Evolutionary conservation across 805 yeast species (phyloP).

Genomic region (Zygoascus flipseniorum): DNA sequence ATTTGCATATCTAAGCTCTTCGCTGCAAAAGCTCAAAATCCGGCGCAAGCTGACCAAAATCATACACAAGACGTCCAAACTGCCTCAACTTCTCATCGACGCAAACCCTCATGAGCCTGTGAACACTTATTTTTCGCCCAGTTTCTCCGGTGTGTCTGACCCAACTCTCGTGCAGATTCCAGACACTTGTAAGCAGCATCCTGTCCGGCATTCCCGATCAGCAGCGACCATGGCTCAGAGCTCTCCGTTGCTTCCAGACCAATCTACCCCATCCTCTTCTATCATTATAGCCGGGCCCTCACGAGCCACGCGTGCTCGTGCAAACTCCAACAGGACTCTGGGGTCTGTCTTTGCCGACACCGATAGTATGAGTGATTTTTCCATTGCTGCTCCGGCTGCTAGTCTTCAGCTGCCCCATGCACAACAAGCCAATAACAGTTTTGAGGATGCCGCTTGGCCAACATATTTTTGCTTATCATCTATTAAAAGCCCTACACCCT

Average conservation of each 20-base stretch:
- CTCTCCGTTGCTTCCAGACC: background rate
- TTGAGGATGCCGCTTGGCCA: background rate
- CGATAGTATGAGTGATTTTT: background rate
- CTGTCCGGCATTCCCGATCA: background rate
- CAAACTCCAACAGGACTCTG: background rate
- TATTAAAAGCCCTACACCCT: background rate
- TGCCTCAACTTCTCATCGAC: conserved; percentile 7
- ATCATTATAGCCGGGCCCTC: background rate
- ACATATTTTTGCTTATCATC: background rate
- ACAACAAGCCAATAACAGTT: background rate
- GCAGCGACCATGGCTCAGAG: background rate
- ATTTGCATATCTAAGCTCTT: background rate
- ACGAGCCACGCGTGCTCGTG: background rate
- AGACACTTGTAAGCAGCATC: background rate
- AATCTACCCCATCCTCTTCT: background rate
- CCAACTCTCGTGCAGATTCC: background rate
- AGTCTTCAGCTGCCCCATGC: background rate
- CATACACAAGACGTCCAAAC: conserved; percentile 8
- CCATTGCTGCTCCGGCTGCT: background rate
- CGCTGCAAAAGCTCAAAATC: background rate
- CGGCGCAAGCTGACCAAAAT: conserved; percentile 7
- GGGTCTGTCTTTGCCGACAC: background rate
- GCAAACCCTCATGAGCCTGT: background rate
- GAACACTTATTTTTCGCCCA: background rate
- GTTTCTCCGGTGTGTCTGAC: background rate